Evolutionary conservation across 106 monocot genomes (phyloP).

Genomic region (Platanthera guangdongensis): DNA sequence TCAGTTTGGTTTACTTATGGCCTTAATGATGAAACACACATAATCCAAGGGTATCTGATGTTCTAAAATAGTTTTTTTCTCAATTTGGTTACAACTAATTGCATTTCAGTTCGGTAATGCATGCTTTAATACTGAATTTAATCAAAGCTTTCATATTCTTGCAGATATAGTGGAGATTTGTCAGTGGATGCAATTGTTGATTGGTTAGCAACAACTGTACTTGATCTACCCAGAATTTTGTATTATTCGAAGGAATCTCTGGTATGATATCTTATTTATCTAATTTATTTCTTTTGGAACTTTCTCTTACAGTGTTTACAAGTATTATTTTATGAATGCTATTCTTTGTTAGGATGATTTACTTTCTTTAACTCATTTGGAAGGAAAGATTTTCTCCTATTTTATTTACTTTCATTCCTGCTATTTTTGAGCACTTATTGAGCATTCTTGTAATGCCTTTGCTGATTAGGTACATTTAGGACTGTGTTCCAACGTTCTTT

Average conservation of each 20-base stretch:
- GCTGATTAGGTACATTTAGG: neutral
- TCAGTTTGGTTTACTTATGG: conserved; percentile 15
- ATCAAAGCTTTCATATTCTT: neutral
- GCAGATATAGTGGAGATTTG: conserved; percentile 74
- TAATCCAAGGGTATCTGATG: neutral
- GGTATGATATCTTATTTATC: conserved; percentile 29
- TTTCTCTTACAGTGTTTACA: neutral
- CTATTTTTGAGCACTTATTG: neutral
- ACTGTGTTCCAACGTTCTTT: neutral
- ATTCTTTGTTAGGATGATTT: neutral
- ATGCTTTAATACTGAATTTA: neutral
- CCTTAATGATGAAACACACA: neutral
- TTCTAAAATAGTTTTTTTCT: neutral
- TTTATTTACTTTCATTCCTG: no score
- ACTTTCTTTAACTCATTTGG: neutral
- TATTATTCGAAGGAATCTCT: conserved; percentile 85
- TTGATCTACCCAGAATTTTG: conserved; percentile 79
- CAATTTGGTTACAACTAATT: neutral
- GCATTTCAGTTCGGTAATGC: neutral
- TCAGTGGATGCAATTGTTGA: conserved; percentile 82
- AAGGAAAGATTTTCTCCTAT: neutral
- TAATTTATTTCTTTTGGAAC: neutral
- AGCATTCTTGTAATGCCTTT: neutral
- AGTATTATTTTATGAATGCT: neutral
- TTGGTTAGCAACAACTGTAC: conserved; percentile 77